Percentiles rank a stretch among this genome's conserved stretches.
Evolutionary conservation across 345 rosid species (phyloP).

Genomic region (Populus pruinosa): DNA sequence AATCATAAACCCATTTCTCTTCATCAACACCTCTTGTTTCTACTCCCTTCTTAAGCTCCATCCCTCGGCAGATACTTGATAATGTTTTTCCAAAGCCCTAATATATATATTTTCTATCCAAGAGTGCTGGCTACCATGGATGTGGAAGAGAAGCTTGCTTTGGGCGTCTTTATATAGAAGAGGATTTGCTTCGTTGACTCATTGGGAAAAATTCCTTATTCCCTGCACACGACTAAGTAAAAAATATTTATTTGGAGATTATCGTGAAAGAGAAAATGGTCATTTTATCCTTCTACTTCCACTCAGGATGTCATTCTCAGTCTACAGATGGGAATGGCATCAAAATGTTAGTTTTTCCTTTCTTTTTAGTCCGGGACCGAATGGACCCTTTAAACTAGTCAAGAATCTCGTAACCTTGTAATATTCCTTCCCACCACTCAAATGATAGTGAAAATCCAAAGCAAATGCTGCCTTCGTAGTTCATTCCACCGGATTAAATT

Average conservation of each 20-base stretch:
- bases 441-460: not conserved
- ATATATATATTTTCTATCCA: not conserved
- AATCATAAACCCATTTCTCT: conserved; percentile 58
- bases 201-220: not conserved
- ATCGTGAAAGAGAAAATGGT: not conserved
- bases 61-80: not conserved
- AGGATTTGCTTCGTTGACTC: conserved; percentile 9
- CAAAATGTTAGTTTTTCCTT: not conserved
- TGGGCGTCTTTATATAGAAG: conserved; percentile 34
- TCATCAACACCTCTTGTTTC: conserved; percentile 15
- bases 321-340: conserved; percentile 17
- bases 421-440: not conserved
- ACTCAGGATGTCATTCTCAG: not conserved
- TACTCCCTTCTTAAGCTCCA: conserved; percentile 18
- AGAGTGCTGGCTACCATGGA: not conserved
- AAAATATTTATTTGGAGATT: not conserved
- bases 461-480: no score
- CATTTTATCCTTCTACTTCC: not conserved
- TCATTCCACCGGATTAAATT: no score
- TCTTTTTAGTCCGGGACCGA: not conserved
- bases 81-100: not conserved
- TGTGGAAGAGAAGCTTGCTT: not conserved
- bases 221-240: not conserved
- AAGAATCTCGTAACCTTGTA: not conserved
- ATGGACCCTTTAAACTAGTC: not conserved